Evolutionary conservation across 441 rosid species (phyloP).

Genomic region (Eruca vesicaria): DNA sequence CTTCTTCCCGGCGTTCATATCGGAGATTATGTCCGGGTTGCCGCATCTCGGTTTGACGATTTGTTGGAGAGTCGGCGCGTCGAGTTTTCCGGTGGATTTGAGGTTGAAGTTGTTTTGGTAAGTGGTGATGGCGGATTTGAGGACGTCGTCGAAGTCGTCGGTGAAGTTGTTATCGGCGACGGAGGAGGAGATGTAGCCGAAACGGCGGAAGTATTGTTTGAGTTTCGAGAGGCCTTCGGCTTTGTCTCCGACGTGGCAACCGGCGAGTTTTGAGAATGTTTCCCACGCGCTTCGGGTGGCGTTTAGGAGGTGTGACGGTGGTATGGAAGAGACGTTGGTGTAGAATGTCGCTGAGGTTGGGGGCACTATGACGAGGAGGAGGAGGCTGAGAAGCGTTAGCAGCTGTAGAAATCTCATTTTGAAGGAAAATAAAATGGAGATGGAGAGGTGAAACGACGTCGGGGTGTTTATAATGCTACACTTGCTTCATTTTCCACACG

Average conservation of each 20-base stretch:
- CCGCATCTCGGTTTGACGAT: conserved; percentile 68
- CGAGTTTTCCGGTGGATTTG: conserved; percentile 63
- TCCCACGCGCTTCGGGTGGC: conserved; percentile 52
- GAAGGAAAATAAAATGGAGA: not conserved
- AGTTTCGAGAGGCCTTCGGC: conserved; percentile 47
- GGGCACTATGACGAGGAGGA: conserved; percentile 21
- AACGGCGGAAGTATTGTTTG: conserved; percentile 59
- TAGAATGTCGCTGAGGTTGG: conserved; percentile 51
- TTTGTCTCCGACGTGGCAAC: conserved; percentile 59
- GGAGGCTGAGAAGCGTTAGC: conserved; percentile 4
- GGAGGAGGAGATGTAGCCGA: conserved; percentile 55
- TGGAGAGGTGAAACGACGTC: conserved; percentile 11
- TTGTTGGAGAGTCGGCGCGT: conserved; percentile 46
- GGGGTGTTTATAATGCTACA: not conserved
- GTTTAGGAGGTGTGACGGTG: conserved; percentile 42
- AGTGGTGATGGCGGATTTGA: conserved; percentile 47
- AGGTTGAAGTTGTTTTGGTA: conserved; percentile 70
- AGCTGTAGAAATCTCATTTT: conserved; percentile 13
- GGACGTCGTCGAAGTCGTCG: conserved; percentile 51
- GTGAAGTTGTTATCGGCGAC: conserved; percentile 36
- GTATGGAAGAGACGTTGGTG: conserved; percentile 51
- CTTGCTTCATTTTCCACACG: not conserved
- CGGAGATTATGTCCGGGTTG: conserved; percentile 61
- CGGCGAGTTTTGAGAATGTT: conserved; percentile 49
- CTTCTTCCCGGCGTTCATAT: conserved; percentile 66